Percentiles rank a stretch among this genome's conserved stretches.
These are phyloP conservation scores for Saturnispora halmiae DNA, from an alignment of 805 yeast species.

Conservation along the genomic window DNA sequence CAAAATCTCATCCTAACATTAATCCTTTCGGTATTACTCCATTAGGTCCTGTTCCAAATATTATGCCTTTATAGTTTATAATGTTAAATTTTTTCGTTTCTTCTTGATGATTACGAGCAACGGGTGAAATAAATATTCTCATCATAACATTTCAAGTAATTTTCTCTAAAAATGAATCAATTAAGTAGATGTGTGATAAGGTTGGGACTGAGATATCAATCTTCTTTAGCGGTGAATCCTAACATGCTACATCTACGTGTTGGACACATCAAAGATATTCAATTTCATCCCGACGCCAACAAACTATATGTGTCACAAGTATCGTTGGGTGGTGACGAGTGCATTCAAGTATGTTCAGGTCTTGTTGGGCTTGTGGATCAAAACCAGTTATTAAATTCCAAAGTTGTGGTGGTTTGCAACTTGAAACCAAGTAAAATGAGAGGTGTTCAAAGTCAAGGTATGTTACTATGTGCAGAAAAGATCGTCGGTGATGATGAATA, in stretches of 20 bases:
- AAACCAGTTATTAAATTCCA: constrained; percentile 30
- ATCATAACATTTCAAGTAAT: neutral
- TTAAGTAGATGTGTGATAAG: neutral
- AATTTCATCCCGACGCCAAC: constrained; percentile 49
- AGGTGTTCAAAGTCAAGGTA: constrained; percentile 54
- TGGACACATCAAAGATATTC: constrained; percentile 40
- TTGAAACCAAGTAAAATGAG: constrained; percentile 55
- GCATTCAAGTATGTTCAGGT: constrained; percentile 49
- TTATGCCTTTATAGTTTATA: constrained; percentile 35
- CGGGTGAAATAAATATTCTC: too few species aligned
- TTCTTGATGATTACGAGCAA: neutral
- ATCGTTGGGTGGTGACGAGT: neutral
- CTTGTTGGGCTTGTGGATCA: constrained; percentile 37
- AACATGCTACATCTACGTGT: constrained; percentile 29
- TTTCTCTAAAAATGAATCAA: neutral
- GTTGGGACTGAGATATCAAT: constrained; percentile 3
- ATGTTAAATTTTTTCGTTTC: neutral
- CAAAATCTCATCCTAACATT: constrained; percentile 70
- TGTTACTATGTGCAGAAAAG: constrained; percentile 50
- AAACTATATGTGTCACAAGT: constrained; percentile 49
- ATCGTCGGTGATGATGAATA: constrained; percentile 12
- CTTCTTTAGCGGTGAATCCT: constrained; percentile 14
- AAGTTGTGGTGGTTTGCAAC: constrained; percentile 48
- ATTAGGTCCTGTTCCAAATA: constrained; percentile 77
- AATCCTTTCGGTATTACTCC: constrained; percentile 84